Evolutionary conservation across 768 basidiomycete species (phyloP).

Genomic region (Kwoniella sp.): DNA sequence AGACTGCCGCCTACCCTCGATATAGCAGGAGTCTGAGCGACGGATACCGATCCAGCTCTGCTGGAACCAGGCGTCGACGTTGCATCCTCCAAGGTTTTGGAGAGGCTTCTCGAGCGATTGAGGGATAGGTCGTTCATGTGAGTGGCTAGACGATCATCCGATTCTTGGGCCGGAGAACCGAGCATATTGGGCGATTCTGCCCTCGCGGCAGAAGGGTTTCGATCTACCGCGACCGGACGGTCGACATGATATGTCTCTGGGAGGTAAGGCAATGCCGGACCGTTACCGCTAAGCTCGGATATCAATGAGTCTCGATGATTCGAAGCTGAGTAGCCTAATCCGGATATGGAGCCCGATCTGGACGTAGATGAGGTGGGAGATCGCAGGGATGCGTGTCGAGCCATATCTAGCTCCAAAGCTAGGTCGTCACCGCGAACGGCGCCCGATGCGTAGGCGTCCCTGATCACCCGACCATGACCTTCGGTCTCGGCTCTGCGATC

Average conservation of each 20-base stretch:
- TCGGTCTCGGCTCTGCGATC: constrained; percentile 17
- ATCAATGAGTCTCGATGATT: constrained; percentile 5
- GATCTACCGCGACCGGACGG: neutral
- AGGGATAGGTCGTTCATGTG: neutral
- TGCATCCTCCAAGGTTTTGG: neutral
- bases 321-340: neutral
- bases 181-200: constrained; percentile 24
- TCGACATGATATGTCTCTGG: neutral
- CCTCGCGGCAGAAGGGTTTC: constrained; percentile 17
- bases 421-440: constrained; percentile 24
- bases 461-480: constrained; percentile 16
- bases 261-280: neutral
- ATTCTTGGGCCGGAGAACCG: neutral
- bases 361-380: constrained; percentile 1
- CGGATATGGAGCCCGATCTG: constrained; percentile 3
- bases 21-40: neutral
- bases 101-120: neutral
- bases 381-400: constrained; percentile 17
- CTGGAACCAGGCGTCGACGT: neutral
- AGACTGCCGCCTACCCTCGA: constrained; percentile 14
- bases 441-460: constrained; percentile 11
- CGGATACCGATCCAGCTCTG: neutral
- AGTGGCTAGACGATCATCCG: neutral
- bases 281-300: neutral
- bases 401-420: constrained; percentile 21